A percentile compares a stretch with the other conserved stretches of the same genome.
These are phyloP conservation scores for Gonium pectorale DNA, from an alignment of 139 green algal genomes.

Conservation along the genomic window DNA sequence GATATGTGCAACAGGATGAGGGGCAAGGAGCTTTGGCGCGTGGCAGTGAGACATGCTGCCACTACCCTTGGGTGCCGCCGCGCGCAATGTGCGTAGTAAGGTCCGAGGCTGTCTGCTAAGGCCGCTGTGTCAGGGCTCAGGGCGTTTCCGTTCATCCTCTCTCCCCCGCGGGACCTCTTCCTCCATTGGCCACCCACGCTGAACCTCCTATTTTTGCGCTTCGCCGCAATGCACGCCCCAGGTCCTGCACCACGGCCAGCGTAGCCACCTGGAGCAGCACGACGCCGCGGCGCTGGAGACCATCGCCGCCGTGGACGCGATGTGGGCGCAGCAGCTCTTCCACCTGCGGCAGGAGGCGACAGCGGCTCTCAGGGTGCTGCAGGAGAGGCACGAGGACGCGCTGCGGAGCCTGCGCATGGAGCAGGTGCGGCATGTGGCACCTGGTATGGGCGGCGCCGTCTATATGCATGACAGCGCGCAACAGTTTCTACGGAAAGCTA, in stretches of 20 bases:
- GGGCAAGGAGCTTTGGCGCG: too few species aligned
- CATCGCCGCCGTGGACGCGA: not conserved
- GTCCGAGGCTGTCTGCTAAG: too few species aligned
- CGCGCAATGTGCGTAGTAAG: too few species aligned
- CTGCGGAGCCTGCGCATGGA: constrained; percentile 10
- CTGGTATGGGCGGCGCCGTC: too few species aligned
- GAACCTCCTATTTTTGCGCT: not conserved
- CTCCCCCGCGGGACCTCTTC: not conserved
- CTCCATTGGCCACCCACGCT: not conserved
- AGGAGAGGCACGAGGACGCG: constrained; percentile 24
- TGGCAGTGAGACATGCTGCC: too few species aligned
- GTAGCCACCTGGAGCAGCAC: not conserved
- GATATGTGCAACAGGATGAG: too few species aligned
- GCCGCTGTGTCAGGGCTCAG: too few species aligned
- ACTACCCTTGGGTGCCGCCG: too few species aligned
- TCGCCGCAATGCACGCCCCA: not conserved
- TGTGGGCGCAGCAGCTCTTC: constrained; percentile 2
- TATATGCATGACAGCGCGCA: too few species aligned
- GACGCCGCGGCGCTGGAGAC: not conserved
- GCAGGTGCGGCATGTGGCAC: not conserved
- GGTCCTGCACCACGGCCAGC: not conserved
- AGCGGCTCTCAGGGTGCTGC: not conserved
- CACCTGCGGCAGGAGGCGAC: not conserved
- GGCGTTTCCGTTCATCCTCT: too few species aligned
- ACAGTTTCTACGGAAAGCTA: too few species aligned